Evolutionary conservation across 768 basidiomycete genomes (phyloP).

Genomic region (Lentinula lateritia): DNA sequence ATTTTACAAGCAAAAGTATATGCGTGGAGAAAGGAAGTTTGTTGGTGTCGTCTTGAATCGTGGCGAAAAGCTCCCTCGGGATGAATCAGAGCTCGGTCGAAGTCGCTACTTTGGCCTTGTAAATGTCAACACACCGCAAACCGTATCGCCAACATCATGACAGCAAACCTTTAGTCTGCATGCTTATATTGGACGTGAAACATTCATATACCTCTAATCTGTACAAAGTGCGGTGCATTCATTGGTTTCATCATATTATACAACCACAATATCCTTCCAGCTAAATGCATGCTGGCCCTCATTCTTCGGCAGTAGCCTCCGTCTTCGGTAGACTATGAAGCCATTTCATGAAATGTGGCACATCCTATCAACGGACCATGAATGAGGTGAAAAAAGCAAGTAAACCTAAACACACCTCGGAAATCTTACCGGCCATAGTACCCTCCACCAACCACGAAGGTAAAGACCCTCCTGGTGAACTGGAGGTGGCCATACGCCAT

Average conservation of each 20-base stretch:
- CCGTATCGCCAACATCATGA: neutral
- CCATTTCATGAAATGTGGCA: slow-evolving; percentile 70
- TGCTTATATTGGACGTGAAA: no score
- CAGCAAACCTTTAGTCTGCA: no score
- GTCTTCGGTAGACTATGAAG: slow-evolving; percentile 30
- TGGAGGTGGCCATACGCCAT: slow-evolving; percentile 80
- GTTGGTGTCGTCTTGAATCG: slow-evolving; percentile 81
- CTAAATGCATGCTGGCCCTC: neutral
- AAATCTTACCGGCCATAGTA: slow-evolving; percentile 57
- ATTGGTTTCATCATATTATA: neutral
- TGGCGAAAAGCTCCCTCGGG: slow-evolving; percentile 83
- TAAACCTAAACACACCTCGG: slow-evolving; percentile 36
- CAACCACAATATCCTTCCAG: neutral
- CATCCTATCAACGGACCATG: slow-evolving; percentile 42
- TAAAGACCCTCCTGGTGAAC: slow-evolving; percentile 64
- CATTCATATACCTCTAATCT: neutral
- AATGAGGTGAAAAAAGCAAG: neutral
- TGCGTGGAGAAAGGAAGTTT: slow-evolving; percentile 68
- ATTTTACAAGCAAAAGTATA: slow-evolving; percentile 83
- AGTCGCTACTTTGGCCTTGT: slow-evolving; percentile 82
- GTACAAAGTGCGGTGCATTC: neutral
- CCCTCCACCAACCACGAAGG: slow-evolving; percentile 59
- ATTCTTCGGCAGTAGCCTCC: neutral
- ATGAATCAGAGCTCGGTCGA: slow-evolving; percentile 67
- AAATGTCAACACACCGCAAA: slow-evolving; percentile 39